phyloP scores from a whole-genome alignment of 306 rosid genomes.

The Acacia crassicarpa region DNA sequence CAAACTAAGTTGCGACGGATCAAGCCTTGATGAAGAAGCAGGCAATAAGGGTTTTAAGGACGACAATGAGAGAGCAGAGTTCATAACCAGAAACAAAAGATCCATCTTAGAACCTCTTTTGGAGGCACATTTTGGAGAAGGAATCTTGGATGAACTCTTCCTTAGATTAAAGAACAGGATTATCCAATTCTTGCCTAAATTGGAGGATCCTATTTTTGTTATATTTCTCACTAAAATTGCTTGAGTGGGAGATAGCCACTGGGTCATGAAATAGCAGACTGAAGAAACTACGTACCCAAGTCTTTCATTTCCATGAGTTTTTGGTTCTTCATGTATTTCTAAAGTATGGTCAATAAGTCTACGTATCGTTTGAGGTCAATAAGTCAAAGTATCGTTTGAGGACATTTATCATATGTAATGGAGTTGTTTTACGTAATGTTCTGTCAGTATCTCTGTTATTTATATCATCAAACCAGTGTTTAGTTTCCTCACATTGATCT shows the following conservation, averaged over 20 bases:
- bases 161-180: constrained; percentile 26
- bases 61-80: constrained; percentile 15
- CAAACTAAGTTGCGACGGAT: neutral
- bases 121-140: constrained; percentile 42
- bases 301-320: neutral
- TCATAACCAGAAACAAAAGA: constrained; percentile 27
- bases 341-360: neutral
- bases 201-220: constrained; percentile 26
- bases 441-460: neutral
- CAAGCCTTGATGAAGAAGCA: neutral
- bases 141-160: constrained; percentile 44
- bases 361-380: neutral
- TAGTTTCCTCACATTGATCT: too few relatives aligned
- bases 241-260: neutral
- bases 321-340: too few relatives aligned
- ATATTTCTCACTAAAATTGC: constrained; percentile 25
- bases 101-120: constrained; percentile 50
- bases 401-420: neutral
- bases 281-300: neutral
- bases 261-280: neutral
- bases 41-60: neutral
- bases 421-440: neutral
- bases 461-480: too few relatives aligned
- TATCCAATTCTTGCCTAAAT: constrained; percentile 19
- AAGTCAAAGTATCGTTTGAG: neutral